Conservation (phyloP, 1,284 basidiomycete species). For the Gymnopus androsaceus region DNA sequence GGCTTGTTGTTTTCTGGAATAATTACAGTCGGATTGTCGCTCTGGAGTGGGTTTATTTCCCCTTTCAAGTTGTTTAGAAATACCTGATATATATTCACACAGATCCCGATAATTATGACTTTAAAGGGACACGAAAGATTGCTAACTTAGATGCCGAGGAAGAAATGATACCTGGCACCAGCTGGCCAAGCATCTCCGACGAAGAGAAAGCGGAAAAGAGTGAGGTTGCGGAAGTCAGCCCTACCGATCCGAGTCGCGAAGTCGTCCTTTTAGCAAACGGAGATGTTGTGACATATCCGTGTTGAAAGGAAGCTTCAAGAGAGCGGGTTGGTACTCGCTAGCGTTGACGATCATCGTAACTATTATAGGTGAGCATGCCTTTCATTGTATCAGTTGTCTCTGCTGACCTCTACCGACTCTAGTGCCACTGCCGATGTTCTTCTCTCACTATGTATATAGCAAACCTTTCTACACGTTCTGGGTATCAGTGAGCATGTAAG, state of each 20-base stretch:
- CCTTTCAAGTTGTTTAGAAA: constrained; percentile 12
- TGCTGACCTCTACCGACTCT: not conserved
- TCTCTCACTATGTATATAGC: constrained; percentile 52
- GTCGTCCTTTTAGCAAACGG: not conserved
- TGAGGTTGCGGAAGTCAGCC: not conserved
- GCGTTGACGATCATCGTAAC: constrained; percentile 41
- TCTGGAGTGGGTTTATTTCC: constrained; percentile 38
- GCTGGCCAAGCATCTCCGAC: constrained; percentile 4
- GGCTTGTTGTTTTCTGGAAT: constrained; percentile 47
- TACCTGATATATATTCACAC: not conserved
- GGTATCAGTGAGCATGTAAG: constrained; percentile 50
- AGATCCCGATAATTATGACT: constrained; percentile 52
- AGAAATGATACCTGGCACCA: constrained; percentile 17
- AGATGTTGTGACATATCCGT: constrained; percentile 24
- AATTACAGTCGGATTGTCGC: constrained; percentile 42
- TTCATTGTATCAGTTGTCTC: not conserved
- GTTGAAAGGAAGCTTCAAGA: constrained; percentile 39
- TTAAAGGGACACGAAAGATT: constrained; percentile 46
- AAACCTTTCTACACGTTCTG: constrained; percentile 52
- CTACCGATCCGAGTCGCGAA: not conserved
- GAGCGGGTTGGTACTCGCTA: constrained; percentile 43
- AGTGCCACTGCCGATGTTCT: constrained; percentile 57
- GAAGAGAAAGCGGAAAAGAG: constrained; percentile 19
- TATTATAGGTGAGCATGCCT: constrained; percentile 37
- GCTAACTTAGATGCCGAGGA: constrained; percentile 30